Evolutionary conservation across 495 filamentous ascomycete species (phyloP), one percentile per base, ranked within the genome.

Genomic region (Penicillium canariense): DNA sequence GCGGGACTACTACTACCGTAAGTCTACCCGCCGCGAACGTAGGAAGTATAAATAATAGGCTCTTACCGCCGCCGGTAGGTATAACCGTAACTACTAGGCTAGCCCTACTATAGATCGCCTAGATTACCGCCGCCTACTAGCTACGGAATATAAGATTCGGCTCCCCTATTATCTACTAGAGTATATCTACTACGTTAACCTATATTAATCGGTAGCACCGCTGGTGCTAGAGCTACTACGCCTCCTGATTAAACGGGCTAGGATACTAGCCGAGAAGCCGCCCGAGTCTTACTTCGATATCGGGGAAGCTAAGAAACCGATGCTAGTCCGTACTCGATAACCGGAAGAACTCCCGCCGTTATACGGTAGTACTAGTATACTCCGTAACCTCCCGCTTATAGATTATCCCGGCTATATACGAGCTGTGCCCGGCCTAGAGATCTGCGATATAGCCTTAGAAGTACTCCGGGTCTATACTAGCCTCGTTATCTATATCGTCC

Each of bases 31-130:
- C 26, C 22, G 51, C 61, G 20, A 39, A 39, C 17, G 11, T n/a
- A 1, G 35, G 35, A 2, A 68, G 53, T 39, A 68, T 65, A 31
- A 68, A 68, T 22, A 55, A 43, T 25, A 68, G 30, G 42, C 60
- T 64, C 52, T 68, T 68, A 0, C 55, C 52, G 2, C 39, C 46
- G 3, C 55, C 52, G 0, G 50, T 67, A 4, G 48, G 50, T 26
- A 67, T 68, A 4, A 66, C 43, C 1, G 45, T n/a, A 2, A 39
- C 18, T 6, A 39, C 7, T 1, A n/a, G 35, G 7, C 35, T 39
- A n/a, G 35, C 1, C 35, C 35, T n/a, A 1, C 1, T 9, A n/a
- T 40, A n/a, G 38, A 40, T 40, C 20, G 38, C 38, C 38, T 40
- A 17, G 15, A 40, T 40, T 3, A 20, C 38, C 5, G 38, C 15